A percentile compares a stretch with the other conserved stretches of the same genome.
phyloP scores from a whole-genome alignment of 2,329 filamentous ascomycete species.

The Alternaria gansuensis region DNA sequence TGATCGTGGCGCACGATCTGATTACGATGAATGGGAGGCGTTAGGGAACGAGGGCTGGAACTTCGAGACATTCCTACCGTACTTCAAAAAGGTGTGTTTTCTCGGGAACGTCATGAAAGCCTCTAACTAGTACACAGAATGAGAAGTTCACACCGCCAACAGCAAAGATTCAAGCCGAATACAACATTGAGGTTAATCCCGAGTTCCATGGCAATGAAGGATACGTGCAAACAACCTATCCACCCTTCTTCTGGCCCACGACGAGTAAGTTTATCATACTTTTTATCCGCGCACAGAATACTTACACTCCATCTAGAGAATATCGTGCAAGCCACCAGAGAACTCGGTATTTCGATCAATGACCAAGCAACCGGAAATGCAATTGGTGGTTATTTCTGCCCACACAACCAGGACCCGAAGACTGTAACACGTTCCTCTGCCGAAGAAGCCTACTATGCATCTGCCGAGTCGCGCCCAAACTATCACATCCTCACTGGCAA shows the following conservation, averaged over 20 bases:
- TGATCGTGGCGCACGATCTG: slow-evolving; percentile 39
- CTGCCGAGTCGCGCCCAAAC: slow-evolving; percentile 29
- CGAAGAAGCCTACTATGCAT: slow-evolving; percentile 33
- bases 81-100: slow-evolving; percentile 35
- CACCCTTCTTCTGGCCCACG: slow-evolving; percentile 34
- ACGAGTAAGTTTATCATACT: slow-evolving; percentile 25
- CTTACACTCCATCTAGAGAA: slow-evolving; percentile 25
- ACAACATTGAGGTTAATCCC: slow-evolving; percentile 29
- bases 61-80: slow-evolving; percentile 39
- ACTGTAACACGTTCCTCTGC: slow-evolving; percentile 32
- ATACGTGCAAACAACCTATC: slow-evolving; percentile 32
- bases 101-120: background rate
- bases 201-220: slow-evolving; percentile 29
- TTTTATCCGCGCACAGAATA: background rate
- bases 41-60: slow-evolving; percentile 42
- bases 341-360: slow-evolving; percentile 27
- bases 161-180: slow-evolving; percentile 29
- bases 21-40: slow-evolving; percentile 45
- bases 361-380: slow-evolving; percentile 36
- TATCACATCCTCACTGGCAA: slow-evolving; percentile 33
- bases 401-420: slow-evolving; percentile 30
- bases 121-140: slow-evolving; percentile 26
- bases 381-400: slow-evolving; percentile 33
- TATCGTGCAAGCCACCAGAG: slow-evolving; percentile 29
- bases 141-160: slow-evolving; percentile 34